Evolutionary conservation across 768 basidiomycete species (phyloP), one percentile per base, ranked within the genome.

Genomic region (Pisolithus sp.): DNA sequence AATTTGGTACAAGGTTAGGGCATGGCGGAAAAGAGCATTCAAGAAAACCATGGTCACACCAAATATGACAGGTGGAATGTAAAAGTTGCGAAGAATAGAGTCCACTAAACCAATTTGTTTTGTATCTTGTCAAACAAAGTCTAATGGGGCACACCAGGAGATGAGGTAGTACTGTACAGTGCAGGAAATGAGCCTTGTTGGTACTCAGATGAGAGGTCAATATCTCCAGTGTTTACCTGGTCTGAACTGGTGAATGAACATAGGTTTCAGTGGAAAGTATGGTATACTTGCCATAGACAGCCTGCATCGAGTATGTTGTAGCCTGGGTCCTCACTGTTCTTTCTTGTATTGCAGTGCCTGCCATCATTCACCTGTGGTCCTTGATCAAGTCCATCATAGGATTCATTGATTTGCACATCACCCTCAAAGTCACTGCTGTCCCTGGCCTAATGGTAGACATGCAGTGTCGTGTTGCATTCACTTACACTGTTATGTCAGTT

Each of bases 11-110:
- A 3, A 48, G 50, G 12, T 18, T 40, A 1, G 13, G 24, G 20
- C 18, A 30, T 5, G 1, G 8, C 24, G 7, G 41, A 13, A 17
- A 20, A 18, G 12, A 13, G 36, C 13, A 31, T 15, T 30, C 4
- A 0, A 9, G 15, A 34, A 34, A 15, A 34, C 28, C 30, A 1
- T 8, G 10, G 0, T 4, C 76, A n/a, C 55, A 82, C 82, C 76
- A 55, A 92, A 90, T 9, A 92, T 83, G 21, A 92, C 74, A 0
- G 89, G 85, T 0, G 89, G 89, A 8, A 92, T 77, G 50, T 88
- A 89, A 54, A 82, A 89, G 60, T 89, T 89, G 42, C 85, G 81
- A 53, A 87, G 79, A 10, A 90, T 74, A 2, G 85, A 87, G 62
- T 91, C 89, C 38, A 92, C 81, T 24, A 92, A 73, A 0, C 80